phyloP scores from a whole-genome alignment of 768 basidiomycete species.

The Kwoniella newhampshirensis region DNA sequence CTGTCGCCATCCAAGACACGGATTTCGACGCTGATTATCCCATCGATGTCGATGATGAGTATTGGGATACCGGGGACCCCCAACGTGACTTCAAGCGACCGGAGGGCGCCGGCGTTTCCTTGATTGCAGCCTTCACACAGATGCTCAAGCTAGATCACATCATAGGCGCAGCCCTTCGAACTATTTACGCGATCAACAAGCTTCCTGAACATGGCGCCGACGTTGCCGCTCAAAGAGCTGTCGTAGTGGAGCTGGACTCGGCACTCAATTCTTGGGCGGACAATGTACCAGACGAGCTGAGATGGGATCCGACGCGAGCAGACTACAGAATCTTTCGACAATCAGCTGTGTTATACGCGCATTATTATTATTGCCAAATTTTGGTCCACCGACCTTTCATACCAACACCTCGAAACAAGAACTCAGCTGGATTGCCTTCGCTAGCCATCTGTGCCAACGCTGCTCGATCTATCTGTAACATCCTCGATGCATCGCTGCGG shows the following conservation, averaged over 20 bases:
- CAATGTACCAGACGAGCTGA: slow-evolving; percentile 63
- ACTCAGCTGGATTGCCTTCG: slow-evolving; percentile 59
- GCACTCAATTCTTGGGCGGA: slow-evolving; percentile 73
- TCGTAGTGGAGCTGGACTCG: slow-evolving; percentile 68
- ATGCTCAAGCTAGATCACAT: slow-evolving; percentile 64
- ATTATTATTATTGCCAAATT: slow-evolving; percentile 65
- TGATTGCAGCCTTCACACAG: slow-evolving; percentile 62
- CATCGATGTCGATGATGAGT: slow-evolving; percentile 77
- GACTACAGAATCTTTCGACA: slow-evolving; percentile 61
- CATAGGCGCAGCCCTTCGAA: slow-evolving; percentile 62
- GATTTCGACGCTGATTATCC: slow-evolving; percentile 74
- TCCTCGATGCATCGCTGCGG: slow-evolving; percentile 63
- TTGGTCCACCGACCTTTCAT: slow-evolving; percentile 77
- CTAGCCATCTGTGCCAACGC: slow-evolving; percentile 80
- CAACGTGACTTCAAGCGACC: slow-evolving; percentile 67
- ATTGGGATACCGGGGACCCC: slow-evolving; percentile 65
- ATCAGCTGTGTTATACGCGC: slow-evolving; percentile 61
- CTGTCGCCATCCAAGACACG: slow-evolving; percentile 66
- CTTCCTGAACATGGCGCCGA: slow-evolving; percentile 49
- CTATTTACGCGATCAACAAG: slow-evolving; percentile 71
- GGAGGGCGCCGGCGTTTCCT: slow-evolving; percentile 47
- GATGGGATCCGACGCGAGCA: slow-evolving; percentile 61
- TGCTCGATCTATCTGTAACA: slow-evolving; percentile 70
- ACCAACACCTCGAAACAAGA: slow-evolving; percentile 56
- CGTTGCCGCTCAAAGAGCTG: slow-evolving; percentile 48